phyloP scores from a whole-genome alignment of 2,329 filamentous ascomycete genomes.

The Blastomyces emzantsi region DNA sequence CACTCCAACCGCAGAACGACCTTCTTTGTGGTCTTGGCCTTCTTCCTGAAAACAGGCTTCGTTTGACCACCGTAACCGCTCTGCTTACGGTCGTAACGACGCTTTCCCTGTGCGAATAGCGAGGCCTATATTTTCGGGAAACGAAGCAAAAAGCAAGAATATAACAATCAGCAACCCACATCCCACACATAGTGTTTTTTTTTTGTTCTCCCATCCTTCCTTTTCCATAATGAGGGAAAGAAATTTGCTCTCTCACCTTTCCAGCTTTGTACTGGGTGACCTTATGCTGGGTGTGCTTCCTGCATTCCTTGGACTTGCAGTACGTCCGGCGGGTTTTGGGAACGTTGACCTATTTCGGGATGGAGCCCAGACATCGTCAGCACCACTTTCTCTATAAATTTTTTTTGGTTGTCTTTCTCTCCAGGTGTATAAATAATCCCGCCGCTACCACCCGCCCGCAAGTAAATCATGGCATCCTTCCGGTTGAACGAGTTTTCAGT shows the following conservation, averaged over 20 bases:
- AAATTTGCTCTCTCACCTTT: constrained; percentile 52
- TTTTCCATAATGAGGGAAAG: background rate
- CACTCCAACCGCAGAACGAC: constrained; percentile 97
- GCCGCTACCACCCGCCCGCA: background rate
- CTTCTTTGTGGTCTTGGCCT: constrained; percentile 99
- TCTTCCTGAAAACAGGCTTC: constrained; percentile 99
- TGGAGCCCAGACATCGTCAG: constrained; percentile 10
- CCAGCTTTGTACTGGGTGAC: constrained; percentile 96
- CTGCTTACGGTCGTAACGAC: constrained; percentile 99
- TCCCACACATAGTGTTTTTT: background rate
- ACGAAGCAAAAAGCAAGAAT: background rate
- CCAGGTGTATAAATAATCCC: background rate
- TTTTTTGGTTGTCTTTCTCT: background rate
- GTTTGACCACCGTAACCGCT: constrained; percentile 99
- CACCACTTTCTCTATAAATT: background rate
- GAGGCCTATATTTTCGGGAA: constrained; percentile 53
- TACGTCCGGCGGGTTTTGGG: constrained; percentile 96
- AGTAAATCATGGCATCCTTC: background rate
- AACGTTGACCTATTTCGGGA: constrained; percentile 71
- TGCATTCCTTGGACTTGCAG: constrained; percentile 94
- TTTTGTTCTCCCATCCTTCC: background rate
- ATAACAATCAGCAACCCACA: background rate
- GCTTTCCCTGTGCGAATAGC: constrained; percentile 97
- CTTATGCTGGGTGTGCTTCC: constrained; percentile 86
- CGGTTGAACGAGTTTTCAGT: background rate